Evolutionary conservation across 208 protist genomes (phyloP), one percentile per base, ranked within the genome.

Genomic region (Strigomonas galati): DNA sequence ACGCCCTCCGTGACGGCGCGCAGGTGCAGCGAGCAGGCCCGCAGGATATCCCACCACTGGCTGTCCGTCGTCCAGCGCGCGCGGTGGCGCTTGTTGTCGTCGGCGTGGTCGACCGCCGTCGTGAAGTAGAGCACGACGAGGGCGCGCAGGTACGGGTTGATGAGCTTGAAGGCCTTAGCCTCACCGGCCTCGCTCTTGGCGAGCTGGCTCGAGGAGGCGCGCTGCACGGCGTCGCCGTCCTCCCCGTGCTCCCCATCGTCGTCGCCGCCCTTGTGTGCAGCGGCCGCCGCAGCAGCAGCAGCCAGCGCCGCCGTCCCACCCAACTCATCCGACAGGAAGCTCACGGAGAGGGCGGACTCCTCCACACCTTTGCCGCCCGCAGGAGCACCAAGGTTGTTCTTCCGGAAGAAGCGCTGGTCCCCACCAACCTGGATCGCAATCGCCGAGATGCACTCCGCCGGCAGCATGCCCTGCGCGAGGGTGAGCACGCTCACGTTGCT

Each of bases 121-220:
- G 82, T 80, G 54, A 92, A 82, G 65, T 87, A 84, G 1, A 92
- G 76, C 43, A 72, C 74, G 30, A 89, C 76, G 37, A 89, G 72
- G 1, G 84, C 72, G 63, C 73, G 76, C 4, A 92, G 63, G 69
- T 85, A 89, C 12, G 82, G 77, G 51, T 83, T 82, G 46, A 85
- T 65, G 51, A 92, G 72, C 49, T 74, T 72, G 67, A 89, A 81
- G 26, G 61, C 43, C 6, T 62, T 44, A 3, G 55, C 21, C 27
- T 26, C 55, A 12, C n/a, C 55, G 17, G 55, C 10, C 10, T 32
- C 21, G 28, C 15, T 2, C 27, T 27, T 44, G 14, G n/a, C 32
- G 4, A 32, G 27, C 32, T 44, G 17, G 32, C 3, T 61, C 10
- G 28, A 4, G 9, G 40, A 19, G 1, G 9, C 1, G 28, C 6